Evolutionary conservation across 345 rosid genomes (phyloP).

Genomic region (Aquilaria malaccensis): DNA sequence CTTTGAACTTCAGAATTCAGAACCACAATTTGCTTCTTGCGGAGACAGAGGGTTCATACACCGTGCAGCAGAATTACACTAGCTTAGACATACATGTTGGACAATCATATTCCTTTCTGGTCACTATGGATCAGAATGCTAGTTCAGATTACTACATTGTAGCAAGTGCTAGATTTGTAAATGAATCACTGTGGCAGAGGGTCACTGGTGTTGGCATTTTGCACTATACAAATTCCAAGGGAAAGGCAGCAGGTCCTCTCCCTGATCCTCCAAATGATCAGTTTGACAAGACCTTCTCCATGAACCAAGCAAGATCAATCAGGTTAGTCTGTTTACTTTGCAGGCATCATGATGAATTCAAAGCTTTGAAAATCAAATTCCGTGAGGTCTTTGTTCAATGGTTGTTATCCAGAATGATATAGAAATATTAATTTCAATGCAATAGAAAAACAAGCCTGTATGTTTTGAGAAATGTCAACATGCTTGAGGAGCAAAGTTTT

Average conservation of each 20-base stretch:
- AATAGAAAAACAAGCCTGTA: too few relatives aligned
- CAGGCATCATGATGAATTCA: neutral
- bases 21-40: conserved; percentile 84
- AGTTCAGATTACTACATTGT: conserved; percentile 97
- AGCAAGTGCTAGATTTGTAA: conserved; percentile 90
- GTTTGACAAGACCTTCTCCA: conserved; percentile 87
- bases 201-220: conserved; percentile 96
- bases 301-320: conserved; percentile 99
- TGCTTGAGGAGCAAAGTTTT: too few relatives aligned
- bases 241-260: conserved; percentile 82
- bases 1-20: conserved; percentile 96
- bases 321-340: conserved; percentile 39
- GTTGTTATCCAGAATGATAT: neutral
- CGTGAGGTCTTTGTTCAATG: neutral
- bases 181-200: conserved; percentile 79
- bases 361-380: neutral
- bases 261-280: conserved; percentile 80
- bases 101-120: conserved; percentile 82
- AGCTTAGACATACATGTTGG: conserved; percentile 98
- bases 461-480: too few relatives aligned
- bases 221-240: conserved; percentile 89
- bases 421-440: too few relatives aligned
- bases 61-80: conserved; percentile 95
- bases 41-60: conserved; percentile 91
- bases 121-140: conserved; percentile 95